These are phyloP conservation scores for Phytophthora palmivora DNA, from an alignment of 352 stramenopile species.

Conservation along the genomic window DNA sequence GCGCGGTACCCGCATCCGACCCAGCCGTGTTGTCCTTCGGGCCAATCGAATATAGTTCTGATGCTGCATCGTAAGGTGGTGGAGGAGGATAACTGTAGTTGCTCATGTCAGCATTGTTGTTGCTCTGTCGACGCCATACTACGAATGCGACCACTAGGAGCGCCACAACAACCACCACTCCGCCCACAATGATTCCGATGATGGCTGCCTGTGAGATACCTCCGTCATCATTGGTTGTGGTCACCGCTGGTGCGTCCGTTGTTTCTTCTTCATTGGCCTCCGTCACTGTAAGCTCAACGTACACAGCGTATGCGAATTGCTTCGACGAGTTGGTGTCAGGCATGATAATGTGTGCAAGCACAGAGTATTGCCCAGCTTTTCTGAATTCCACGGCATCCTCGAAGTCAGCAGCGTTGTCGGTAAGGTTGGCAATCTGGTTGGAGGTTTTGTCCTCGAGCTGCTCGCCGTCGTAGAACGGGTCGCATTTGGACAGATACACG, in stretches of 20 bases:
- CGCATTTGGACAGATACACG: slow-evolving; percentile 53
- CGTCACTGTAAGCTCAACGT: slow-evolving; percentile 47
- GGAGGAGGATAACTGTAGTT: slow-evolving; percentile 59
- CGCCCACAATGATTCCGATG: slow-evolving; percentile 68
- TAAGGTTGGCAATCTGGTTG: slow-evolving; percentile 65
- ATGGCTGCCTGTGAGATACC: slow-evolving; percentile 54
- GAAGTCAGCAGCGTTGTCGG: slow-evolving; percentile 53
- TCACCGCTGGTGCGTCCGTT: slow-evolving; percentile 29
- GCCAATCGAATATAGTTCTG: slow-evolving; percentile 37
- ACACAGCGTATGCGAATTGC: slow-evolving; percentile 63
- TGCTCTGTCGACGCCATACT: slow-evolving; percentile 41
- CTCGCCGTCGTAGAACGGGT: slow-evolving; percentile 60
- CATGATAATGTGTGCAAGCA: slow-evolving; percentile 72
- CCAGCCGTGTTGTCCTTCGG: slow-evolving; percentile 27
- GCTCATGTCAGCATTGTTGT: slow-evolving; percentile 29
- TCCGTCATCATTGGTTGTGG: slow-evolving; percentile 19
- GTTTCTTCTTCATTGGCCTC: slow-evolving; percentile 26
- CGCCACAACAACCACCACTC: slow-evolving; percentile 53
- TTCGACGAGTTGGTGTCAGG: slow-evolving; percentile 51
- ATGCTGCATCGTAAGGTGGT: slow-evolving; percentile 54
- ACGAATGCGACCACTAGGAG: slow-evolving; percentile 52
- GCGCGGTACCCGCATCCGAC: slow-evolving; percentile 22
- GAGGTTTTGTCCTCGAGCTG: slow-evolving; percentile 61
- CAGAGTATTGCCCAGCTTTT: slow-evolving; percentile 43
- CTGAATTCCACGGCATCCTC: slow-evolving; percentile 46